Percentiles rank a stretch among this genome's conserved stretches.
These are phyloP conservation scores for Citrus medica DNA, from an alignment of 345 rosid genomes.

Conservation along the genomic window DNA sequence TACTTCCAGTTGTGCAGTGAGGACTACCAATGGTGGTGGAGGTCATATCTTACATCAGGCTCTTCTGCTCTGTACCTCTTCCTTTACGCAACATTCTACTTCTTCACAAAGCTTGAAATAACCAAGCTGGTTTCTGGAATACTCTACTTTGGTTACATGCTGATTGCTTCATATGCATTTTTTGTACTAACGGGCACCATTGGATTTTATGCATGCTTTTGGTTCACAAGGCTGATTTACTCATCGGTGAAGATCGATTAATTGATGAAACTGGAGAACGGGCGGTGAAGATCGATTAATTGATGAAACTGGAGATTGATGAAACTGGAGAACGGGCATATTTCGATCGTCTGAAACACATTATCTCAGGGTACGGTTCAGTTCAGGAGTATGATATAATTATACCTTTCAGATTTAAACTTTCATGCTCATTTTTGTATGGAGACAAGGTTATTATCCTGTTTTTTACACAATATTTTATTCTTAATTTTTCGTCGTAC, in stretches of 20 bases:
- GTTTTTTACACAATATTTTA: slow-evolving; percentile 1
- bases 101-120: slow-evolving; percentile 84
- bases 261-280: neutral
- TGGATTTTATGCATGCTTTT: slow-evolving; percentile 72
- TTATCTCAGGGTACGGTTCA: slow-evolving; percentile 14
- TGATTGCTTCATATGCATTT: slow-evolving; percentile 63
- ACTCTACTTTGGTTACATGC: slow-evolving; percentile 79
- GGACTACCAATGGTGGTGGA: slow-evolving; percentile 91
- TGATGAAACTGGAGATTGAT: neutral
- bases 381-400: slow-evolving; percentile 22
- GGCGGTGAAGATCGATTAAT: slow-evolving; percentile 74
- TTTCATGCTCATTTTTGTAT: slow-evolving; percentile 29
- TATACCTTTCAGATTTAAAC: slow-evolving; percentile 37
- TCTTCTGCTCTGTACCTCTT: slow-evolving; percentile 73
- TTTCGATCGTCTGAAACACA: neutral
- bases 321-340: neutral
- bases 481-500: slow-evolving; percentile 6
- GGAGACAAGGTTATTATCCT: slow-evolving; percentile 5
- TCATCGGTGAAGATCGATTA: slow-evolving; percentile 81
- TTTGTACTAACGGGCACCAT: slow-evolving; percentile 73
- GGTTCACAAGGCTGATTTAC: slow-evolving; percentile 84
- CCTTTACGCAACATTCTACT: slow-evolving; percentile 72
- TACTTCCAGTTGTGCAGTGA: slow-evolving; percentile 85
- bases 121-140: slow-evolving; percentile 62
- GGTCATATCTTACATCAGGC: slow-evolving; percentile 83